Conservation (phyloP, 768 basidiomycete species). For the Mycena metata region DNA sequence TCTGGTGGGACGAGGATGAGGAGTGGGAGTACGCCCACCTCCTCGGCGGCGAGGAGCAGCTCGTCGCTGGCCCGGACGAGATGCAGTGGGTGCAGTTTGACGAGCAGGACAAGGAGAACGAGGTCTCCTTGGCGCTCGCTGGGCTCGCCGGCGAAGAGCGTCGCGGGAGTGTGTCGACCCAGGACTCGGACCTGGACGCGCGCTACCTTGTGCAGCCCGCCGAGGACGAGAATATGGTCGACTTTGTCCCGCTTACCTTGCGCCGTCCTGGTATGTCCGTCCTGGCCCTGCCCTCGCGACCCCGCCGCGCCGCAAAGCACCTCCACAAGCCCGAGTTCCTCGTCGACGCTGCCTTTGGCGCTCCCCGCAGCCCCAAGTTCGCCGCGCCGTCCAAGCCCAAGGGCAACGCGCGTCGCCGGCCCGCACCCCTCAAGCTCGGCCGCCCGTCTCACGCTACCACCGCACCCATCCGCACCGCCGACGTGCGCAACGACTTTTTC, state of each 20-base stretch:
- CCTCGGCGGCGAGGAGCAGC: slow-evolving; percentile 55
- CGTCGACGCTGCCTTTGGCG: slow-evolving; percentile 26
- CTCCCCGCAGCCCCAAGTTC: slow-evolving; percentile 19
- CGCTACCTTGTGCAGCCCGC: slow-evolving; percentile 60
- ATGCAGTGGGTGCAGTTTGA: slow-evolving; percentile 62
- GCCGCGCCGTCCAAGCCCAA: slow-evolving; percentile 32
- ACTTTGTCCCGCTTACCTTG: slow-evolving; percentile 47
- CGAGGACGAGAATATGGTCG: slow-evolving; percentile 52
- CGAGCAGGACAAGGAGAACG: slow-evolving; percentile 44
- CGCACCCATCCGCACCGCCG: slow-evolving; percentile 53
- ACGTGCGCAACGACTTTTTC: slow-evolving; percentile 58
- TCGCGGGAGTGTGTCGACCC: slow-evolving; percentile 62
- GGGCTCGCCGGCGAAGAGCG: slow-evolving; percentile 48
- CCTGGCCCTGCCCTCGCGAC: slow-evolving; percentile 42
- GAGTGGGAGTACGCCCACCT: slow-evolving; percentile 77
- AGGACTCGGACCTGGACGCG: slow-evolving; percentile 68
- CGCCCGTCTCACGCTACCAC: slow-evolving; percentile 42
- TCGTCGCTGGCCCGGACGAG: slow-evolving; percentile 46
- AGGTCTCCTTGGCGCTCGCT: slow-evolving; percentile 22
- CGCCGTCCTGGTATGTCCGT: slow-evolving; percentile 52
- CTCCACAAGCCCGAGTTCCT: slow-evolving; percentile 35
- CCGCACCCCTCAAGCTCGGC: slow-evolving; percentile 57
- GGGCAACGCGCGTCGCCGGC: slow-evolving; percentile 54
- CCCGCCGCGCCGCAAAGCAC: slow-evolving; percentile 30
- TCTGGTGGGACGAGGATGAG: slow-evolving; percentile 83